phyloP scores from a whole-genome alignment of 805 yeast genomes.

The Candida nitratophila region DNA sequence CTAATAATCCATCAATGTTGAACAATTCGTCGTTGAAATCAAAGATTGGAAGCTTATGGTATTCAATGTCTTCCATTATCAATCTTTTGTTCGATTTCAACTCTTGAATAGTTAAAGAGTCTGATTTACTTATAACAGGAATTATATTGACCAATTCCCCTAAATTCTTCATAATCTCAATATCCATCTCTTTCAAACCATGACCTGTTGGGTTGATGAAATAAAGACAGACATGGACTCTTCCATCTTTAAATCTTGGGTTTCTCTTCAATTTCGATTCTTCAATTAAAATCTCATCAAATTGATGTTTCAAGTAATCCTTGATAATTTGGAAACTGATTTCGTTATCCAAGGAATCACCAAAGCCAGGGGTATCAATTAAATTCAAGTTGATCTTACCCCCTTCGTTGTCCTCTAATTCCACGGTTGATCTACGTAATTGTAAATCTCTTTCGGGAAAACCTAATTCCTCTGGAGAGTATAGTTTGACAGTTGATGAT shows the following conservation, averaged over 20 bases:
- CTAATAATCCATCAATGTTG: slow-evolving; percentile 20
- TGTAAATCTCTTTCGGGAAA: slow-evolving; percentile 47
- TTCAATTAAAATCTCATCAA: slow-evolving; percentile 74
- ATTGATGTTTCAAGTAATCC: slow-evolving; percentile 77
- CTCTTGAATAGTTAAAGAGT: slow-evolving; percentile 66
- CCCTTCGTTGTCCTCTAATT: slow-evolving; percentile 79
- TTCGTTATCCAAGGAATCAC: slow-evolving; percentile 64
- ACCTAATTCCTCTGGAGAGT: slow-evolving; percentile 39
- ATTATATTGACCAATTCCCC: slow-evolving; percentile 73
- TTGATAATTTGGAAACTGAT: slow-evolving; percentile 60
- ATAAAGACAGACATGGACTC: slow-evolving; percentile 75
- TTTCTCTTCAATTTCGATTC: slow-evolving; percentile 78
- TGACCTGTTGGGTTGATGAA: slow-evolving; percentile 65
- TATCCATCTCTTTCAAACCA: slow-evolving; percentile 66
- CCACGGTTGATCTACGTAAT: slow-evolving; percentile 74
- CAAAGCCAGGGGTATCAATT: slow-evolving; percentile 82
- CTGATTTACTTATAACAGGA: slow-evolving; percentile 79
- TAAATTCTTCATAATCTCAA: slow-evolving; percentile 60
- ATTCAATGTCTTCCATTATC: slow-evolving; percentile 69
- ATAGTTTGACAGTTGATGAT: slow-evolving; percentile 39
- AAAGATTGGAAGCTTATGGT: slow-evolving; percentile 66
- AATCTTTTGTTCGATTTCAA: slow-evolving; percentile 64
- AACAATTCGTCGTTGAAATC: slow-evolving; percentile 62
- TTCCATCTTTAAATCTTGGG: slow-evolving; percentile 77
- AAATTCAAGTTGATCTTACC: slow-evolving; percentile 70